Base-by-base conservation (phyloP, 179 eudicot species). In the Pouteria campechiana region DNA sequence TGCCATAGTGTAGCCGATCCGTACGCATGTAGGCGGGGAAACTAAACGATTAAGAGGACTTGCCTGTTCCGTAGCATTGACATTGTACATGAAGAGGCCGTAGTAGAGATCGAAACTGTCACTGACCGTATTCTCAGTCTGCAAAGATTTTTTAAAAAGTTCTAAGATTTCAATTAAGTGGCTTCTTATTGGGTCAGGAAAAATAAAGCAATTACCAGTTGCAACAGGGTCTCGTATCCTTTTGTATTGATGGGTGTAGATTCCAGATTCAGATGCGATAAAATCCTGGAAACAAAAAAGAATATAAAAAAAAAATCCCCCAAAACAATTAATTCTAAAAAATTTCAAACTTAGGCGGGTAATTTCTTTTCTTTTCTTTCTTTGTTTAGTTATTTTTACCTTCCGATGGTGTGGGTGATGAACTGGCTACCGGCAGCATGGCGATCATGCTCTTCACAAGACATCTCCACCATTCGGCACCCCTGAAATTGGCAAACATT, bases 401-500 rank as follows among this genome's bases (percentile, higher is more conserved):
- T 75, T 47, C 73, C 75, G 21, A 72, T 52, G 13, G 61, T 54
- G 57, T 75, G 78, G 7, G 73, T 60, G 32, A 75, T 54, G 55
- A 75, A 72, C 33, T 75, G 82, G 46, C 78, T 75, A 44, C 50
- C 57, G 17, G 82, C 75, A 32, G 82, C 67, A 25, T 64, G 28
- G 51, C 41, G 55, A 30, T 75, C 82, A 21, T 75, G 82, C 52
- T 75, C 78, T 48, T 75, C 72, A 49, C 82, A 75, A 25, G 69
- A 34, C 70, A 75, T 72, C 48, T 72, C 75, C 65, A 75, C 31
- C 82, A 75, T 72, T 49, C 55, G 64, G 69, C 82, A 75, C 29
- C 82, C 82, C 82, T 75, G 67, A 25, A 41, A n/a, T n/a, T n/a
- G n/a, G n/a, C n/a, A n/a, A n/a, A n/a, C n/a, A n/a, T n/a, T n/a